A percentile compares a stretch with the other conserved stretches of the same genome.
phyloP scores from a whole-genome alignment of 2,329 filamentous ascomycete species.

The Trichoderma citrinoviride region DNA sequence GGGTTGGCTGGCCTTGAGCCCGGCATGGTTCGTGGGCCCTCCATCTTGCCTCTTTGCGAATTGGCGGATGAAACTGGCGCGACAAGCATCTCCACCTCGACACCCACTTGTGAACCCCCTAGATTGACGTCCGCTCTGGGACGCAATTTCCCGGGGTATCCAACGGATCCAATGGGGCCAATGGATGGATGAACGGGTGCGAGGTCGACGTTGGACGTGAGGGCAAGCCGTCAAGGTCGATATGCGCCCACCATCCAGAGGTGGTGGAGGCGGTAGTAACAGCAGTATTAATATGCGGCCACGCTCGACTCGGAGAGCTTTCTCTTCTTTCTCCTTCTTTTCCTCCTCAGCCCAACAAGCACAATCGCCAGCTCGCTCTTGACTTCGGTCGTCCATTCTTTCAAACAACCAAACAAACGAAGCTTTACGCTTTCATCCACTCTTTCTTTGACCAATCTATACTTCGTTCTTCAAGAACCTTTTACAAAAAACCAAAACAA shows the following conservation, averaged over 20 bases:
- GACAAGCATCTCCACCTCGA: constrained; percentile 19
- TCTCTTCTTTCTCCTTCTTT: constrained; percentile 29
- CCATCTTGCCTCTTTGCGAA: constrained; percentile 10
- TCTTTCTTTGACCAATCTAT: constrained; percentile 31
- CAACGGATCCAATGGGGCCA: background rate
- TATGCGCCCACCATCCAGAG: background rate
- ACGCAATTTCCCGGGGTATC: constrained; percentile 26
- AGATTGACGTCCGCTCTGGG: constrained; percentile 24
- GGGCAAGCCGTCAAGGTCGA: constrained; percentile 17
- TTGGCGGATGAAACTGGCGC: constrained; percentile 18
- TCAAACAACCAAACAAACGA: constrained; percentile 35
- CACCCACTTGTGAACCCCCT: constrained; percentile 19
- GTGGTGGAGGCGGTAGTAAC: no score
- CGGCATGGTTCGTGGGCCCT: constrained; percentile 5
- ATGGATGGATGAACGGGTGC: no score
- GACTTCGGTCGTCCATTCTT: constrained; percentile 61
- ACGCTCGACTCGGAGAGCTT: constrained; percentile 32
- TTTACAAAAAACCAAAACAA: constrained; percentile 31
- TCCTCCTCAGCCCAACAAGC: constrained; percentile 45
- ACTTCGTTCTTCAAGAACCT: constrained; percentile 32
- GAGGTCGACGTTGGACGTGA: background rate
- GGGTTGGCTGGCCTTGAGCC: constrained; percentile 8
- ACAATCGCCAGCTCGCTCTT: constrained; percentile 40
- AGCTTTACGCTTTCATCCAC: constrained; percentile 35
- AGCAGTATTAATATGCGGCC: constrained; percentile 47